Conservation (phyloP, 176 grass and related monocot species). For the Zizania latifolia region DNA sequence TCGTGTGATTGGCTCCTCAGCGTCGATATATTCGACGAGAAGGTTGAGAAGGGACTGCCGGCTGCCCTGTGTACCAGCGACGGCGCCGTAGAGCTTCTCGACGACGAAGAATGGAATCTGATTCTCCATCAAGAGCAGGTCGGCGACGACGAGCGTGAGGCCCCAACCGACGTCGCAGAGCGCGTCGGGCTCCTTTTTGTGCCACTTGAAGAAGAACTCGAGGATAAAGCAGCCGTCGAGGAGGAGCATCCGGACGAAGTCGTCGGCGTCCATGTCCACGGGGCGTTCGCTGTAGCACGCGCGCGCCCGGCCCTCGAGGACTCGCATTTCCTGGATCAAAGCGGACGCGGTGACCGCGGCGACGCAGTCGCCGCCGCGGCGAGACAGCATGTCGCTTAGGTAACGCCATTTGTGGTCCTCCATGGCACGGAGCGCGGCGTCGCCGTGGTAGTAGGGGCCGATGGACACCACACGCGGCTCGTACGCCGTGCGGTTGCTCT, state of each 20-base stretch:
- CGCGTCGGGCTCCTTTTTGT: not conserved
- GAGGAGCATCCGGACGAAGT: conserved; percentile 10
- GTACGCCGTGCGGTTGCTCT: not conserved
- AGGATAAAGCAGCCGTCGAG: conserved; percentile 21
- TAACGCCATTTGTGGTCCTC: conserved; percentile 17
- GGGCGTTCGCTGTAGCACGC: not conserved
- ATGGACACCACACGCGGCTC: conserved; percentile 17
- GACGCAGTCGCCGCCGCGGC: not conserved
- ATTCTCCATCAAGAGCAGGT: conserved; percentile 3
- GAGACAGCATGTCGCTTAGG: not conserved
- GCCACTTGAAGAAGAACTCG: conserved; percentile 14
- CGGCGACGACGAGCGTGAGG: not conserved
- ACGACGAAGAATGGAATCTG: not conserved
- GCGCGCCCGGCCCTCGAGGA: not conserved
- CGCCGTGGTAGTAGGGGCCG: conserved; percentile 12
- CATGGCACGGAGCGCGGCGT: not conserved
- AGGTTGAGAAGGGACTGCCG: not conserved
- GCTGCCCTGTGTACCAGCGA: not conserved
- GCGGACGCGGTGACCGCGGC: not conserved
- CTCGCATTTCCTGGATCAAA: not conserved
- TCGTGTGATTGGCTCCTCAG: not conserved
- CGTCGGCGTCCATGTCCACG: not conserved
- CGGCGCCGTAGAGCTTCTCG: not conserved
- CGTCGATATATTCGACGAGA: not conserved
- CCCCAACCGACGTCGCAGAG: not conserved